A percentile compares a stretch with the other conserved stretches of the same genome.
phyloP scores from a whole-genome alignment of 2,329 filamentous ascomycete genomes.

The Aspergillus melleus region DNA sequence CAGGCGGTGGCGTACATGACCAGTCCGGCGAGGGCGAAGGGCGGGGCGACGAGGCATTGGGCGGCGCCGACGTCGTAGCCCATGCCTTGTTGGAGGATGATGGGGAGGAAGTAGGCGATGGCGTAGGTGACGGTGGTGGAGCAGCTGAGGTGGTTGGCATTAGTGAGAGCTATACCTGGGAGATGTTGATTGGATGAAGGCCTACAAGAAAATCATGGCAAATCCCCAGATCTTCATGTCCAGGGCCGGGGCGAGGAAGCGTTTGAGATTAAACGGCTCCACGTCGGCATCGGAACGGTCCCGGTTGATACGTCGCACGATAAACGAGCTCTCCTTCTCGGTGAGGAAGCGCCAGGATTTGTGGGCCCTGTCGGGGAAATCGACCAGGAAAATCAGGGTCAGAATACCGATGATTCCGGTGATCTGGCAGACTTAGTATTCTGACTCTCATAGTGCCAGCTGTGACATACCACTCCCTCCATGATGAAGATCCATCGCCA shows the following conservation, averaged over 20 bases:
- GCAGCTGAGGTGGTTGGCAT: conserved; percentile 29
- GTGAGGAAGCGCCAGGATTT: conserved; percentile 33
- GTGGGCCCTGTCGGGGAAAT: conserved; percentile 36
- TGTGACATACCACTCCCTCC: conserved; percentile 43
- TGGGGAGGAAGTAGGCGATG: conserved; percentile 74
- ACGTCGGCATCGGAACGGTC: conserved; percentile 54
- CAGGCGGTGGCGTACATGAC: conserved; percentile 62
- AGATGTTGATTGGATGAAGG: neutral
- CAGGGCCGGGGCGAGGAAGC: conserved; percentile 48
- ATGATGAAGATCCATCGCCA: conserved; percentile 60
- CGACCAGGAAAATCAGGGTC: conserved; percentile 34
- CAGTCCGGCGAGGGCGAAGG: conserved; percentile 65
- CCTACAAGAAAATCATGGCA: conserved; percentile 54
- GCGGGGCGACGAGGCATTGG: conserved; percentile 71
- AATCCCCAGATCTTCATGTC: conserved; percentile 59
- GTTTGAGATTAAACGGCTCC: conserved; percentile 48
- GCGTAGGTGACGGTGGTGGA: conserved; percentile 73
- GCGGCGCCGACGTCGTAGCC: conserved; percentile 63
- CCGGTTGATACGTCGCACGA: conserved; percentile 52
- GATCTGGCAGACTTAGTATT: conserved; percentile 20
- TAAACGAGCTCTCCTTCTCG: conserved; percentile 45
- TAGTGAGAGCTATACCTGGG: neutral
- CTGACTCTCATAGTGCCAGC: too few species aligned
- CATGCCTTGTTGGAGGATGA: conserved; percentile 65
- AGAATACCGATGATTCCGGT: conserved; percentile 27